phyloP scores from a whole-genome alignment of 78 protist species.

The Creolimax fragrantissima region DNA sequence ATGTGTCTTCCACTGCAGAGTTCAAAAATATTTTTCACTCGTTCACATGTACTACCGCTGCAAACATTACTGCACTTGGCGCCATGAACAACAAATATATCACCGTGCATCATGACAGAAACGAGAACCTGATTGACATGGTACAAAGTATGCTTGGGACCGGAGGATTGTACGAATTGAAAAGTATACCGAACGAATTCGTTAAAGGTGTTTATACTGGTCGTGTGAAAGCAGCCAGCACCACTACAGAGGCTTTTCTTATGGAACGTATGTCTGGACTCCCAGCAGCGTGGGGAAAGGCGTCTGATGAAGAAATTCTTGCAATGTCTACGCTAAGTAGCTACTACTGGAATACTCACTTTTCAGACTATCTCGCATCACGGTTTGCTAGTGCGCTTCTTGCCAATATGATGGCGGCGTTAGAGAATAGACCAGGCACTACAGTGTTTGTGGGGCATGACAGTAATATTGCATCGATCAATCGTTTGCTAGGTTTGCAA shows the following conservation, averaged over 20 bases:
- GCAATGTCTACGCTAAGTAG: neutral
- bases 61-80: too few species aligned
- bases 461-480: neutral
- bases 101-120: too few species aligned
- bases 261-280: neutral
- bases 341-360: neutral
- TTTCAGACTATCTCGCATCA: neutral
- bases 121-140: too few species aligned
- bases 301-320: neutral
- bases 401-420: neutral
- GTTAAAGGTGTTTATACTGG: too few species aligned
- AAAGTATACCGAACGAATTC: too few species aligned
- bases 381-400: neutral
- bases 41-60: too few species aligned
- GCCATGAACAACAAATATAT: too few species aligned
- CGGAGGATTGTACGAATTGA: too few species aligned
- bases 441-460: neutral
- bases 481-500: neutral
- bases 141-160: too few species aligned
- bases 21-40: too few species aligned
- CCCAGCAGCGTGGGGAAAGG: neutral
- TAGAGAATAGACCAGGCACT: neutral
- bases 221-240: neutral
- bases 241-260: neutral
- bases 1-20: too few species aligned